Conservation (phyloP, 768 basidiomycete genomes). For the Xerocomellus dryophilus region DNA sequence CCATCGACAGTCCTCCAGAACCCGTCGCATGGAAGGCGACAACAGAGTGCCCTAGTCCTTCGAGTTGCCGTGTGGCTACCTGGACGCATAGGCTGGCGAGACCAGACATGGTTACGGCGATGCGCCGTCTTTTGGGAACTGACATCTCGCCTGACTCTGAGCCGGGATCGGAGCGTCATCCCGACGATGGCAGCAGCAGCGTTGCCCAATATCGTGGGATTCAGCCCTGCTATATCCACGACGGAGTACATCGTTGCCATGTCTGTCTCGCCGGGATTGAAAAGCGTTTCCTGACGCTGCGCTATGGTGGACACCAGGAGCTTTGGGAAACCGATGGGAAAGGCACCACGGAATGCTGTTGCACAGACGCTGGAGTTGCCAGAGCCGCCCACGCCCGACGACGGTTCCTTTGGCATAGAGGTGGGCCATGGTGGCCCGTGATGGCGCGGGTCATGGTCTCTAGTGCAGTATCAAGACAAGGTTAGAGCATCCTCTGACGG, state of each 20-base stretch:
- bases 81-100: constrained; percentile 22
- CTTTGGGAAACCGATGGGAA: constrained; percentile 32
- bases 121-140: not conserved
- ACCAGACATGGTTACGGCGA: constrained; percentile 32
- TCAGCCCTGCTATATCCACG: constrained; percentile 30
- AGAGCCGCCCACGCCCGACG: constrained; percentile 24
- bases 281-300: constrained; percentile 24
- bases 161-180: constrained; percentile 19
- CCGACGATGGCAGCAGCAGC: constrained; percentile 29
- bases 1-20: constrained; percentile 31
- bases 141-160: not conserved
- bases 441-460: constrained; percentile 21
- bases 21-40: too few relatives aligned
- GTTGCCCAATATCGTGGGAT: constrained; percentile 23
- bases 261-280: constrained; percentile 32
- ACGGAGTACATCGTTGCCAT: constrained; percentile 34
- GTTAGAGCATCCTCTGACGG: not conserved
- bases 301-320: constrained; percentile 33
- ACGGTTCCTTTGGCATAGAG: constrained; percentile 8
- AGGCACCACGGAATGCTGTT: constrained; percentile 18
- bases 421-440: constrained; percentile 14
- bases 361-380: constrained; percentile 28
- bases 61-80: constrained; percentile 19
- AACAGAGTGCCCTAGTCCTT: constrained; percentile 25
- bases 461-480: constrained; percentile 6